Conservation (phyloP, 495 filamentous ascomycete genomes). For the Bathelium albidoporum region DNA sequence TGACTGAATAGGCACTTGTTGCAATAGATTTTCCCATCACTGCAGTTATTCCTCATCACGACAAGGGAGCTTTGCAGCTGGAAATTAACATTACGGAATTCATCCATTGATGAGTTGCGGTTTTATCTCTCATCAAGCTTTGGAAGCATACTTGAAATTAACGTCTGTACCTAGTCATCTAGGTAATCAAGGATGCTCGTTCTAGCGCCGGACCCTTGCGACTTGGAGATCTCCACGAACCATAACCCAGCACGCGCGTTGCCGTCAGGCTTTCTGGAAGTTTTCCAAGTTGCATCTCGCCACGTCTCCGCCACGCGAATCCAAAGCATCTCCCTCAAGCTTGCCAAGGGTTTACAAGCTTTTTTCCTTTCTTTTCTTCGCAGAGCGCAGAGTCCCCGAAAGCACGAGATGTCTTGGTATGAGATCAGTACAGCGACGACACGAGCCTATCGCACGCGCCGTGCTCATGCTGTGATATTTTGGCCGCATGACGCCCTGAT, state of each 20-base stretch:
- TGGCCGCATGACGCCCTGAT: not conserved
- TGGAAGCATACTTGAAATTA: not conserved
- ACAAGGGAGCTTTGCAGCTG: not conserved
- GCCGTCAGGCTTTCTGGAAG: not conserved
- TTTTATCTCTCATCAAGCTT: not conserved
- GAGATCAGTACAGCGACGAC: not conserved
- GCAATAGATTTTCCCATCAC: not conserved
- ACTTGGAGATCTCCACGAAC: not conserved
- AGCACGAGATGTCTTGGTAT: not conserved
- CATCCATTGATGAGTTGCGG: not conserved
- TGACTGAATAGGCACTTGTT: not conserved
- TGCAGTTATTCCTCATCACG: not conserved
- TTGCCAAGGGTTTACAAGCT: not conserved
- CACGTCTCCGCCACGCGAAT: not conserved
- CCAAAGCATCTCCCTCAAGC: not conserved
- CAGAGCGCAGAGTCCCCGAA: not conserved
- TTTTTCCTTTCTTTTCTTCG: not conserved
- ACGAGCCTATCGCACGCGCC: not conserved
- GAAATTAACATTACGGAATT: not conserved
- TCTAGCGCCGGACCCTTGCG: not conserved
- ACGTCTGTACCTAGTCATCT: not conserved
- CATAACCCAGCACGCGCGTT: not conserved
- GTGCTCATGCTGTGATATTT: slow-evolving; percentile 4
- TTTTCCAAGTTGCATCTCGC: not conserved
- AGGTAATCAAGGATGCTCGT: not conserved